Evolutionary conservation across 2,329 filamentous ascomycete genomes (phyloP), one percentile per base, ranked within the genome.

Genomic region (Aspergillus fijiensis): DNA sequence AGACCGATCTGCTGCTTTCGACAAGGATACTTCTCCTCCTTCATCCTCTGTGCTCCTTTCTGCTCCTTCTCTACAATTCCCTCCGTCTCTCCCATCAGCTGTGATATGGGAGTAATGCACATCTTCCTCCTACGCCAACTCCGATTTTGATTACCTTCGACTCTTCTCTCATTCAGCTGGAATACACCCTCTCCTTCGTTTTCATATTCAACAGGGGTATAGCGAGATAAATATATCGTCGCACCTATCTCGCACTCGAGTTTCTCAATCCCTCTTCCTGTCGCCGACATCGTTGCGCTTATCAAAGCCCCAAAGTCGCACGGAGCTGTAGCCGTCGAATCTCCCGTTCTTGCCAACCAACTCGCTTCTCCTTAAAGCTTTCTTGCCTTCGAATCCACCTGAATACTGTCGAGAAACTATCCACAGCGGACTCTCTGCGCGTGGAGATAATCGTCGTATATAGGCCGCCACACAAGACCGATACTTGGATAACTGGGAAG

Each of bases 31-130:
- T 35, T 16, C 33, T n/a, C 39, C 16, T 42, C 16, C 3, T 19
- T 45, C 39, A 45, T 19, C 39, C 16, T 45, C 39, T 45, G 39
- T 16, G 14, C 39, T 16, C 39, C 39, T 45, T 45, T 7, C 16
- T 29, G 27, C 3, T 45, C 6, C 16, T 9, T 45, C 39, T 16
- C 16, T 45, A 12, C 33, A 11, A 11, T 35, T 50, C 49, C 19
- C 27, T 42, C 42, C 39, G 52, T 42, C 35, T 25, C 45, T 31
- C 31, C 45, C 27, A 45, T n/a, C 54, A 49, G 33, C 55, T 58
- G 49, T 54, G 55, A 50, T 50, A 49, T 49, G 58, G 49, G 42
- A 45, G 58, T 49, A 25, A 61, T 61, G 59, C 47, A 50, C 53
- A n/a, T 35, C 47, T 53, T 35, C 33, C 49, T 35, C 39, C 19